Base-by-base conservation (phyloP, 2,329 filamentous ascomycete species). In the Aspergillus luchuensis region DNA sequence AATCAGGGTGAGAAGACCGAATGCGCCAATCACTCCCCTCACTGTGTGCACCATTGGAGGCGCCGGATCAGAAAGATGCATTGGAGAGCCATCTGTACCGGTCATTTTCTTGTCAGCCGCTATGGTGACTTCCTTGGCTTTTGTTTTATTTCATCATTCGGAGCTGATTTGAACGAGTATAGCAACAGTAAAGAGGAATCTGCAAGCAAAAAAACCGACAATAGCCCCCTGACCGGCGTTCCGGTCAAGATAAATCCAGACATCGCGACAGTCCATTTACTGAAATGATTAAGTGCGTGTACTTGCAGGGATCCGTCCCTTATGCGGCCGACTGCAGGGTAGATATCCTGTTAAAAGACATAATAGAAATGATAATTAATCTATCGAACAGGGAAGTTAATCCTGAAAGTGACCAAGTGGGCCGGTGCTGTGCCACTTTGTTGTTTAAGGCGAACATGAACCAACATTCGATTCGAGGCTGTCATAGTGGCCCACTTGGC, bases 1-100 rank as follows among this genome's bases (percentile, higher is more conserved):
- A 38, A 63, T 43, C 19, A 63, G 51, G 3, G 55, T 53, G 38
- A 58, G 58, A 56, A 58, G 61, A 17, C 61, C 55, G 41, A 60
- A 63, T 11, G 50, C 48, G 11, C 60, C 61, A 30, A 63, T 60
- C 15, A 50, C 23, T 17, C 47, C 47, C 15, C 47, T 50, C 47
- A 33, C 47, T 30, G 25, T 30, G 8, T 30, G 13, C 13, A 50
- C 47, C 47, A 50, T 33, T 28, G 23, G 25, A 28, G 47, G 47
- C 3, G 8, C 25, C 28, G 25, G 28, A 19, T 33, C 23, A 10
- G 47, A 28, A 17, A 33, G 47, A 50, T 19, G 47, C 7, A 11
- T 30, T 3, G 47, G n/a, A 30, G n/a, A 17, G 15, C 47, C 47
- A 30, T 5, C 3, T 50, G 28, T 30, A 17, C 23, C 15, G 25